Percentiles rank a stretch among this genome's conserved stretches.
Conservation (phyloP, 2,329 filamentous ascomycete species). For the Diaporthe nobilis region DNA sequence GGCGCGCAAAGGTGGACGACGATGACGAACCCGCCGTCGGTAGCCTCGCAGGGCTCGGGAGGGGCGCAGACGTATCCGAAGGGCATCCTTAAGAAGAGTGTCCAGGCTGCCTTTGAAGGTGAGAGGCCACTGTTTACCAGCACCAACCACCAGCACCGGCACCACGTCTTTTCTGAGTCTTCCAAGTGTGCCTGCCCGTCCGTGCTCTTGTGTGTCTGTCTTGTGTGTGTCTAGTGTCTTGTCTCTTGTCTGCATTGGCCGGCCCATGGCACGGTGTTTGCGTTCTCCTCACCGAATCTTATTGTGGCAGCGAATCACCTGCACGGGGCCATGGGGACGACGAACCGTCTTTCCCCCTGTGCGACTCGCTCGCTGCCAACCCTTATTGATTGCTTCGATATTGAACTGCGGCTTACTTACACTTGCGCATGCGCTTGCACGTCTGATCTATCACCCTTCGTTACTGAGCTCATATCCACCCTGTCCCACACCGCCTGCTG, state of each 20-base stretch:
- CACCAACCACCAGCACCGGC: background rate
- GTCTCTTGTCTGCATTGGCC: background rate
- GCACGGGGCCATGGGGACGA: background rate
- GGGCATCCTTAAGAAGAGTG: constrained; percentile 67
- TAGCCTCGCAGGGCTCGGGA: constrained; percentile 41
- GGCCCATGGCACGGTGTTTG: constrained; percentile 19
- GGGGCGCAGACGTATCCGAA: constrained; percentile 36
- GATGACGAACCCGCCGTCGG: constrained; percentile 68
- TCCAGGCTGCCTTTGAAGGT: constrained; percentile 75
- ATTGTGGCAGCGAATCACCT: constrained; percentile 29
- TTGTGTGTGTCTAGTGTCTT: background rate
- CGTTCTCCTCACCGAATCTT: constrained; percentile 40
- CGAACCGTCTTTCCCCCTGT: background rate
- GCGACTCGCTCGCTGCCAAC: constrained; percentile 4
- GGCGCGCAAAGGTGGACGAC: constrained; percentile 46
- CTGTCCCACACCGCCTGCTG: background rate
- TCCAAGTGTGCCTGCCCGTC: background rate
- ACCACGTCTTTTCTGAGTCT: background rate
- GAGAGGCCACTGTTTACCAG: constrained; percentile 45
- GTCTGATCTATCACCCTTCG: constrained; percentile 15
- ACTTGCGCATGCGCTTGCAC: constrained; percentile 15
- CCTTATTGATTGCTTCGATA: constrained; percentile 25
- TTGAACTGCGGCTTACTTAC: background rate
- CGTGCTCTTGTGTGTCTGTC: background rate
- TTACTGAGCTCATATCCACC: constrained; percentile 5